Evolutionary conservation across 129 eudicot species (phyloP).

Genomic region (Flaveria bidentis): DNA sequence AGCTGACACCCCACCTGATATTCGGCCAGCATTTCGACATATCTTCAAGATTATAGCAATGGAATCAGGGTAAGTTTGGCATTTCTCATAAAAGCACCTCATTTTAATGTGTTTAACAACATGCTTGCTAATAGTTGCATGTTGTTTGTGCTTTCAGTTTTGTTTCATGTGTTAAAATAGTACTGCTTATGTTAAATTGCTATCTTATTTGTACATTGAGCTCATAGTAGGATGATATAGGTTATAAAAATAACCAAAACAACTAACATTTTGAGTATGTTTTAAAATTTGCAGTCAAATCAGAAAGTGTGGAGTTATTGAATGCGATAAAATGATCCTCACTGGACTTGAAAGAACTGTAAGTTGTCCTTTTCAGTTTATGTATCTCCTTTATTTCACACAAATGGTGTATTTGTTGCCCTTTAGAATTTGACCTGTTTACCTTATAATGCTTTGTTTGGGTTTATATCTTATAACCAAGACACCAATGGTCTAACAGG

Average conservation of each 20-base stretch:
- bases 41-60: conserved; percentile 52
- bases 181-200: conserved; percentile 3
- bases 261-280: background rate
- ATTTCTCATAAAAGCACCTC: conserved; percentile 8
- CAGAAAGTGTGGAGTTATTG: conserved; percentile 85
- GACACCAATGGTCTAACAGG: background rate
- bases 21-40: conserved; percentile 95
- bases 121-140: conserved; percentile 10
- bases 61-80: conserved; percentile 60
- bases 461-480: background rate
- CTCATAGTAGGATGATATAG: conserved; percentile 23
- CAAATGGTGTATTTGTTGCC: conserved; percentile 2
- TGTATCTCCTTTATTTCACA: conserved; percentile 4
- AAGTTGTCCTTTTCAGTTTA: conserved; percentile 39
- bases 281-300: conserved; percentile 33
- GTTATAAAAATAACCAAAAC: conserved; percentile 27
- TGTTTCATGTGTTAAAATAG: background rate
- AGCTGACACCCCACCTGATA: conserved; percentile 87
- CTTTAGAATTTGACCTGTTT: background rate
- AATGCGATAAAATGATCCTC: conserved; percentile 81
- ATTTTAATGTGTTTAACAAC: background rate
- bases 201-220: conserved; percentile 30
- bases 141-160: conserved; percentile 8
- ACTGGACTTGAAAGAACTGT: conserved; percentile 81
- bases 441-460: conserved; percentile 1